phyloP scores from a whole-genome alignment of 768 basidiomycete genomes.

The Tephrocybe sp. region DNA sequence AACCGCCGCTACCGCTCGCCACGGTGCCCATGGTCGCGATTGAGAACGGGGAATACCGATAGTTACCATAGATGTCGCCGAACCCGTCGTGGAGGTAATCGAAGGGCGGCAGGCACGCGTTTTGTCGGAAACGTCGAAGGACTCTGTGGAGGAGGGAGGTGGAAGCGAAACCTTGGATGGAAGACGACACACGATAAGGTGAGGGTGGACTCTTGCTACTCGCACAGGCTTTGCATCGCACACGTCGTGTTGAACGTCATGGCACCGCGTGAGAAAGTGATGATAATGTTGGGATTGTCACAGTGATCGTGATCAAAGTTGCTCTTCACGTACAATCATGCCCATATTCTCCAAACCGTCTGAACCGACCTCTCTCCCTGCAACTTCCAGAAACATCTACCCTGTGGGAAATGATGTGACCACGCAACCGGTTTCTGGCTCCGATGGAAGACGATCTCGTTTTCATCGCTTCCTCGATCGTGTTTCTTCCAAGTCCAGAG shows the following conservation, averaged over 20 bases:
- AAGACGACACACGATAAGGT: background rate
- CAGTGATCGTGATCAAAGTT: too few species aligned
- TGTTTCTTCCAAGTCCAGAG: background rate
- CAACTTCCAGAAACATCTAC: background rate
- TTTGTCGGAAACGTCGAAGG: background rate
- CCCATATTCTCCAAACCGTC: background rate
- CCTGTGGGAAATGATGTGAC: background rate
- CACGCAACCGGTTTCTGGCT: background rate
- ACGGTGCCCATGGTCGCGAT: too few species aligned
- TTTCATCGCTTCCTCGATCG: background rate
- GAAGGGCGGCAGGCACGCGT: constrained; percentile 3
- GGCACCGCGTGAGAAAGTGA: too few species aligned
- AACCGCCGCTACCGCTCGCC: too few species aligned
- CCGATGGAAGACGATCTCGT: background rate
- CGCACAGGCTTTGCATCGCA: too few species aligned
- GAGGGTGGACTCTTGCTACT: background rate
- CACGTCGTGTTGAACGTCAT: too few species aligned
- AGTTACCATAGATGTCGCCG: too few species aligned
- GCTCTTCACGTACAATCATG: too few species aligned
- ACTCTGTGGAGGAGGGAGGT: background rate
- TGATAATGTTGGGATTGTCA: too few species aligned
- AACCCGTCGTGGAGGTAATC: constrained; percentile 19
- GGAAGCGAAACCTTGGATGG: too few species aligned
- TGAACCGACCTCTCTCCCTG: background rate
- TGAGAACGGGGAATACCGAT: constrained; percentile 67